phyloP scores from a whole-genome alignment of 192 early-diverging fungal genomes.

The Fimicolochytrium jonesii region DNA sequence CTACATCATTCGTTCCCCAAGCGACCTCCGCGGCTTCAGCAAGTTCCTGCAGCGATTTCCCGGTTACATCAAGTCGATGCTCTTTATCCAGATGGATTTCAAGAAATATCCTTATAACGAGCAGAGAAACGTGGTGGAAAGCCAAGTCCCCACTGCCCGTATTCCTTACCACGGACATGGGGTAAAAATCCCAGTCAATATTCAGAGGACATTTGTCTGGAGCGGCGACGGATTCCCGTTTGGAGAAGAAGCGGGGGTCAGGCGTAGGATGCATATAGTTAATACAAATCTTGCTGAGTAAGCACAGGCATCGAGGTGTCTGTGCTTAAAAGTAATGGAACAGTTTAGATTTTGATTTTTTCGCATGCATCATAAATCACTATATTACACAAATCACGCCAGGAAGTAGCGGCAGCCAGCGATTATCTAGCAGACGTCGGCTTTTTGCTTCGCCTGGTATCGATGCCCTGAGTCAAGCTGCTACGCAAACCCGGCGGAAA shows the following conservation, averaged over 20 bases:
- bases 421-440: too few species aligned
- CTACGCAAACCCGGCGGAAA: too few species aligned
- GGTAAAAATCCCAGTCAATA: background rate
- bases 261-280: constrained; percentile 7
- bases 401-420: too few species aligned
- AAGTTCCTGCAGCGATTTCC: background rate
- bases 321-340: too few species aligned
- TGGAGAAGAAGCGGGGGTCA: constrained; percentile 1
- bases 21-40: background rate
- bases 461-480: too few species aligned
- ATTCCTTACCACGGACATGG: background rate
- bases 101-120: background rate
- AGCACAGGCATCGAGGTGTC: too few species aligned
- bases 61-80: background rate
- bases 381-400: too few species aligned
- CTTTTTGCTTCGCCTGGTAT: too few species aligned
- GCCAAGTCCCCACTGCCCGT: background rate
- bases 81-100: background rate
- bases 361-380: too few species aligned
- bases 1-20: background rate
- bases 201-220: background rate
- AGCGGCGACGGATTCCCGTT: background rate
- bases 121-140: background rate
- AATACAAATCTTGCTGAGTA: background rate
- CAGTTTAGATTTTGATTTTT: too few species aligned